A percentile compares a stretch with the other conserved stretches of the same genome.
Evolutionary conservation across 2,329 filamentous ascomycete species (phyloP).

Genomic region (Fusarium mangiferae): DNA sequence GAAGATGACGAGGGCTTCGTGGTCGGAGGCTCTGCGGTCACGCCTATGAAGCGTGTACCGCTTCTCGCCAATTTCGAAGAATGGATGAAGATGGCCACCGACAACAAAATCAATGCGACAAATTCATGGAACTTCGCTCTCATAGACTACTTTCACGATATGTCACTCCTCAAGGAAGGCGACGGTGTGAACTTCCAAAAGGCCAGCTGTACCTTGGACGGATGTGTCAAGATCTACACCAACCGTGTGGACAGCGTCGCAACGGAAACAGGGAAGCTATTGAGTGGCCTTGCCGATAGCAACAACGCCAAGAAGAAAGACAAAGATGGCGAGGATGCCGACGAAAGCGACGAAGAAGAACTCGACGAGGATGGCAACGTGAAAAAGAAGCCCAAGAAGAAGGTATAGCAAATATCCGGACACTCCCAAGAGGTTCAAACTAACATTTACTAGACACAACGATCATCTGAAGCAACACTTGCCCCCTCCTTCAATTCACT

Average conservation of each 20-base stretch:
- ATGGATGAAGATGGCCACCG: slow-evolving; percentile 99
- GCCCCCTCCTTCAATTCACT: slow-evolving; percentile 88
- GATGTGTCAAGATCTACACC: slow-evolving; percentile 99
- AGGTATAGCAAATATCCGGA: slow-evolving; percentile 60
- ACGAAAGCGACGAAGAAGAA: slow-evolving; percentile 73
- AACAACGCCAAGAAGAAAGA: slow-evolving; percentile 80
- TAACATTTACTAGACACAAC: slow-evolving; percentile 61
- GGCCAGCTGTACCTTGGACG: slow-evolving; percentile 95
- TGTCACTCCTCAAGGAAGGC: slow-evolving; percentile 95
- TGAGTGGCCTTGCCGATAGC: slow-evolving; percentile 93
- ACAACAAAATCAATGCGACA: slow-evolving; percentile 98
- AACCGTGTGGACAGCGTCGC: slow-evolving; percentile 98
- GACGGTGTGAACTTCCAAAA: slow-evolving; percentile 99
- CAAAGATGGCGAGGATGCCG: slow-evolving; percentile 71
- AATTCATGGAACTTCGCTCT: slow-evolving; percentile 99
- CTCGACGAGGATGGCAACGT: slow-evolving; percentile 70
- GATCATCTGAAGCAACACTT: slow-evolving; percentile 92
- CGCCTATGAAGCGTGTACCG: slow-evolving; percentile 95
- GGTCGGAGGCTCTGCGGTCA: slow-evolving; percentile 80
- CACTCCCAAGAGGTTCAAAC: neutral
- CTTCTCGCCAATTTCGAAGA: slow-evolving; percentile 98
- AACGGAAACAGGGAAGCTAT: slow-evolving; percentile 92
- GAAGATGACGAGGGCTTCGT: slow-evolving; percentile 69
- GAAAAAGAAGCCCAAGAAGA: slow-evolving; percentile 76
- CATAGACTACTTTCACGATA: slow-evolving; percentile 99